These are phyloP conservation scores for Neurospora sp. DNA, from an alignment of 2,329 filamentous ascomycete genomes.

Conservation along the genomic window DNA sequence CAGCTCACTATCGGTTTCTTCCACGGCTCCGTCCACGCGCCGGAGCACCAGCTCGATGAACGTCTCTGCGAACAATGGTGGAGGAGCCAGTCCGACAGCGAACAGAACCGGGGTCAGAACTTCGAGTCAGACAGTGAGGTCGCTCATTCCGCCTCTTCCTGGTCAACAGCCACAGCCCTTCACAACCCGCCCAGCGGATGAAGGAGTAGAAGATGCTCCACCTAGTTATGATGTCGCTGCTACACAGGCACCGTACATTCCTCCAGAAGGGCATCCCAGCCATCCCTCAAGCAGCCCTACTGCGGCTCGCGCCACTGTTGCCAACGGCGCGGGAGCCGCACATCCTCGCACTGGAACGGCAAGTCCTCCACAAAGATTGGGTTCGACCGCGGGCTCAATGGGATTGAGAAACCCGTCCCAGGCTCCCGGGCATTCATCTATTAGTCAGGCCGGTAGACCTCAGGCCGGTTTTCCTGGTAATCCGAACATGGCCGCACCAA, in stretches of 20 bases:
- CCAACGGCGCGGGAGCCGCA: background rate
- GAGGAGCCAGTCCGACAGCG: background rate
- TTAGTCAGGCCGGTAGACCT: background rate
- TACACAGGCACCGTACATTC: slow-evolving; percentile 40
- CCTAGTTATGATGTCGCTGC: slow-evolving; percentile 50
- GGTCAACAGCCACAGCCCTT: slow-evolving; percentile 17
- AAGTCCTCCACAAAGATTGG: background rate
- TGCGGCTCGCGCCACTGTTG: slow-evolving; percentile 1
- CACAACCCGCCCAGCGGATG: slow-evolving; percentile 28
- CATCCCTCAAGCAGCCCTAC: slow-evolving; percentile 33
- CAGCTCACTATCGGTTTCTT: slow-evolving; percentile 3
- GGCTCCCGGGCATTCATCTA: background rate
- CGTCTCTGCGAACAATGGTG: background rate
- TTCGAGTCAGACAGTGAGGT: slow-evolving; percentile 30
- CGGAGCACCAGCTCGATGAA: slow-evolving; percentile 11
- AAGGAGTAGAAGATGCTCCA: slow-evolving; percentile 40
- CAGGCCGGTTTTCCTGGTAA: background rate
- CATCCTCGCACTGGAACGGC: slow-evolving; percentile 7
- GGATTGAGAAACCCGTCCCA: background rate
- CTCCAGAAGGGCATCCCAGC: slow-evolving; percentile 40
- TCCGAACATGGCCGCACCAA: background rate
- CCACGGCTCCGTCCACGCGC: slow-evolving; percentile 11
- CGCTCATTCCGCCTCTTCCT: slow-evolving; percentile 32
- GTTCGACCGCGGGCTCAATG: background rate
- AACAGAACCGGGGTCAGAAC: slow-evolving; percentile 8